These are phyloP conservation scores for Lupinus albus DNA, from an alignment of 306 rosid genomes.

Conservation along the genomic window DNA sequence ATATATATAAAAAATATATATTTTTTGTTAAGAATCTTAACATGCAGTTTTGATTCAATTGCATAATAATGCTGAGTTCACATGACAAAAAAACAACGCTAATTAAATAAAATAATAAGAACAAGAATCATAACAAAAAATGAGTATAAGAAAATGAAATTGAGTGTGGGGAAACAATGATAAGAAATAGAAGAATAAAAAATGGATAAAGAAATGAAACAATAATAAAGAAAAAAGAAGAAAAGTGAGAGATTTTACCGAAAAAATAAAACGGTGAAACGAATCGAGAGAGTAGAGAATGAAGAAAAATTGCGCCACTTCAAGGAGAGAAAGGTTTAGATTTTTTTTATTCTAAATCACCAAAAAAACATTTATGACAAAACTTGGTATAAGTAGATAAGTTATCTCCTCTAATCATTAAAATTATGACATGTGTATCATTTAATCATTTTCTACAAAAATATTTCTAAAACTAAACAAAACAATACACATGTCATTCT, in stretches of 20 bases:
- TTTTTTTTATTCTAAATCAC: too few species aligned
- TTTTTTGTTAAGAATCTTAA: slow-evolving; percentile 40
- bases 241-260: not conserved
- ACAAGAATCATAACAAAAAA: not conserved
- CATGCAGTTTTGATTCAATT: slow-evolving; percentile 32
- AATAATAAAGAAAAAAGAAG: not conserved
- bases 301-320: slow-evolving; percentile 14
- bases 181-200: too few species aligned
- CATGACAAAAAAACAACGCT: not conserved
- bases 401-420: too few species aligned
- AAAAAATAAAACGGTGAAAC: too few species aligned
- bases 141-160: slow-evolving; percentile 23
- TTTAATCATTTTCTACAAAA: too few species aligned
- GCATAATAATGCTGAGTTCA: slow-evolving; percentile 32
- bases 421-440: too few species aligned
- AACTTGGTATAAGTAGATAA: too few species aligned
- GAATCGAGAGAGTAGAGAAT: slow-evolving; percentile 27
- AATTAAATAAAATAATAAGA: not conserved
- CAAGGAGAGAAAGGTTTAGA: not conserved
- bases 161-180: slow-evolving; percentile 5
- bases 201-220: too few species aligned
- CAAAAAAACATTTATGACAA: too few species aligned
- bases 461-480: too few species aligned
- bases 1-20: too few species aligned
- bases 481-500: too few species aligned